Conservation (phyloP, 441 rosid species). For the Eruca vesicaria region DNA sequence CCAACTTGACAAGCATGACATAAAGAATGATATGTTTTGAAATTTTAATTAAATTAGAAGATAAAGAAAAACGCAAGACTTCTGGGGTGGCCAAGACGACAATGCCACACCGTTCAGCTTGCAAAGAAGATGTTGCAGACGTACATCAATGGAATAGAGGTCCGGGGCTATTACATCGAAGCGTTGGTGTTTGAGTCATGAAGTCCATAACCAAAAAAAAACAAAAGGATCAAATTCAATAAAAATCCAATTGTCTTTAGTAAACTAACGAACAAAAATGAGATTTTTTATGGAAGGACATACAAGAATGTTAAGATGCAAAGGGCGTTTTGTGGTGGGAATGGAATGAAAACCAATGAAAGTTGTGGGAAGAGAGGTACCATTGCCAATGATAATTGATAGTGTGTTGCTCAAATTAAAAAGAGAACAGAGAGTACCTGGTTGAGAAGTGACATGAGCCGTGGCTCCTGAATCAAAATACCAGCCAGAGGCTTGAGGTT, state of each 20-base stretch:
- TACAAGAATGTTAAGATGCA: neutral
- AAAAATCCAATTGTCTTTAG: neutral
- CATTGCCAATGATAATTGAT: neutral
- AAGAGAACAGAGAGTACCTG: neutral
- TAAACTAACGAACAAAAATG: neutral
- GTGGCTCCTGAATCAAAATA: neutral
- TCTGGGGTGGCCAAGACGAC: neutral
- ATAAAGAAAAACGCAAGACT: neutral
- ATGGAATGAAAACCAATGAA: neutral
- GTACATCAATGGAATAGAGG: neutral
- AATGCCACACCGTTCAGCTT: neutral
- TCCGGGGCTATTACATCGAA: neutral
- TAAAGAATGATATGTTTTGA: neutral
- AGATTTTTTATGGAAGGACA: neutral
- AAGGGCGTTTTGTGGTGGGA: neutral
- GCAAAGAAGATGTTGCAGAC: neutral
- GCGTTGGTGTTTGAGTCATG: neutral
- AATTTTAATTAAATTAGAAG: neutral
- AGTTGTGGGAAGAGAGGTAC: neutral
- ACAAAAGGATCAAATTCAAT: neutral
- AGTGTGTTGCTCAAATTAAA: neutral
- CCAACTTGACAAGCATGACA: neutral
- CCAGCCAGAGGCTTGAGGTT: neutral
- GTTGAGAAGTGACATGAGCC: neutral
- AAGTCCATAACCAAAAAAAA: neutral